phyloP scores from a whole-genome alignment of 345 rosid species.

The Hibiscus trionum region DNA sequence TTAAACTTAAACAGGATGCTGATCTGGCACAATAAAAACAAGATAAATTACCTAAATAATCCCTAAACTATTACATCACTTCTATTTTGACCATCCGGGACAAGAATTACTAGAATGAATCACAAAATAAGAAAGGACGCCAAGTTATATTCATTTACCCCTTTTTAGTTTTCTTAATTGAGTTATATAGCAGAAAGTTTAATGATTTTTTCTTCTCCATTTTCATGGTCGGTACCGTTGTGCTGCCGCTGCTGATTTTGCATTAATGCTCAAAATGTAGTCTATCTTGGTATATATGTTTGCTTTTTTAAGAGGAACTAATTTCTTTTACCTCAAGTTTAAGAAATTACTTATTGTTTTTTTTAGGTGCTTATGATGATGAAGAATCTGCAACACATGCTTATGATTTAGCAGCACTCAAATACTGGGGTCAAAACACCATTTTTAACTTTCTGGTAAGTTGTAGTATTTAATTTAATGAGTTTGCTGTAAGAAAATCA shows the following conservation, averaged over 20 bases:
- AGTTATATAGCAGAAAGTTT: too few species aligned
- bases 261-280: neutral
- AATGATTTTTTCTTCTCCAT: neutral
- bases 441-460: conserved; percentile 79
- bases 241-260: neutral
- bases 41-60: too few species aligned
- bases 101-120: too few species aligned
- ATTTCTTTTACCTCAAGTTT: too few species aligned
- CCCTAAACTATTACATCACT: too few species aligned
- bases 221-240: neutral
- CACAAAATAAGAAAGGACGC: too few species aligned
- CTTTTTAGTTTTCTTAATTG: too few species aligned
- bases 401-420: conserved; percentile 92
- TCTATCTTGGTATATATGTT: conserved; percentile 17
- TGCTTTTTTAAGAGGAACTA: neutral
- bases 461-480: too few species aligned
- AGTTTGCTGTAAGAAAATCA: neutral
- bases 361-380: conserved; percentile 77
- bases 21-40: too few species aligned
- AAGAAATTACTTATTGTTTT: neutral
- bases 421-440: conserved; percentile 85
- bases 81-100: too few species aligned
- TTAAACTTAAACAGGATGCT: too few species aligned
- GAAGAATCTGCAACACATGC: conserved; percentile 95
- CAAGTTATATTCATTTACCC: too few species aligned